Evolutionary conservation across 2,329 filamentous ascomycete genomes (phyloP).

Genomic region (Neoascochyta sp.): DNA sequence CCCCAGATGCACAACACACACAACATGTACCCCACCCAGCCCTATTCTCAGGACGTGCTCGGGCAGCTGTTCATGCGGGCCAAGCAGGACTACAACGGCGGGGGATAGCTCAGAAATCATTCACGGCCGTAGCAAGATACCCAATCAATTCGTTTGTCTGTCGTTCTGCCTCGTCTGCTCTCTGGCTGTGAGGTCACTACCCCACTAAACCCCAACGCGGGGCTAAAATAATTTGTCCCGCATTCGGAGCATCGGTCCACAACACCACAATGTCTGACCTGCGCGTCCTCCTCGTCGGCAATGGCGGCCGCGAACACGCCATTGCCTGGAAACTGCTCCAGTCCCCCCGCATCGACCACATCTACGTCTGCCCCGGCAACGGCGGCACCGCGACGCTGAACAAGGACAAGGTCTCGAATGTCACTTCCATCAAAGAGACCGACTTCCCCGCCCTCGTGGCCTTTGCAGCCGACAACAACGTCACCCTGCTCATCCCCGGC

Average conservation of each 20-base stretch:
- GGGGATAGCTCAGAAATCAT: too few relatives aligned
- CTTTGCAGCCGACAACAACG: slow-evolving; percentile 66
- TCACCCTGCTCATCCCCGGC: slow-evolving; percentile 84
- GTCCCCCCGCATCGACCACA: slow-evolving; percentile 72
- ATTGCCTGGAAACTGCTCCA: slow-evolving; percentile 91
- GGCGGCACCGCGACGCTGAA: slow-evolving; percentile 63
- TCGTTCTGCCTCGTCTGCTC: too few relatives aligned
- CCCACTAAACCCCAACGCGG: too few relatives aligned
- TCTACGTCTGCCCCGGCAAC: slow-evolving; percentile 71
- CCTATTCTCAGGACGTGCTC: slow-evolving; percentile 31
- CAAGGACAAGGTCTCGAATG: slow-evolving; percentile 64
- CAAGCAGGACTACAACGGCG: slow-evolving; percentile 35
- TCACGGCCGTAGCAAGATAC: too few relatives aligned
- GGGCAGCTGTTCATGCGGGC: slow-evolving; percentile 36
- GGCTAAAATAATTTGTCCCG: too few relatives aligned
- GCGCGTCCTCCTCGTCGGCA: slow-evolving; percentile 76
- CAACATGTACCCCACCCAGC: slow-evolving; percentile 18
- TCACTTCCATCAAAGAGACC: slow-evolving; percentile 63
- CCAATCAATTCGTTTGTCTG: too few relatives aligned
- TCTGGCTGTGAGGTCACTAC: too few relatives aligned
- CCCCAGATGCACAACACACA: too few relatives aligned
- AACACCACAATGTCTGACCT: slow-evolving; percentile 22
- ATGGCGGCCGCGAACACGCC: slow-evolving; percentile 90
- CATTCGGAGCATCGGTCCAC: slow-evolving; percentile 5
- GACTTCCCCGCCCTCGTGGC: slow-evolving; percentile 74